phyloP scores from a whole-genome alignment of 2,329 filamentous ascomycete genomes.

The Aspergillus tamarii region DNA sequence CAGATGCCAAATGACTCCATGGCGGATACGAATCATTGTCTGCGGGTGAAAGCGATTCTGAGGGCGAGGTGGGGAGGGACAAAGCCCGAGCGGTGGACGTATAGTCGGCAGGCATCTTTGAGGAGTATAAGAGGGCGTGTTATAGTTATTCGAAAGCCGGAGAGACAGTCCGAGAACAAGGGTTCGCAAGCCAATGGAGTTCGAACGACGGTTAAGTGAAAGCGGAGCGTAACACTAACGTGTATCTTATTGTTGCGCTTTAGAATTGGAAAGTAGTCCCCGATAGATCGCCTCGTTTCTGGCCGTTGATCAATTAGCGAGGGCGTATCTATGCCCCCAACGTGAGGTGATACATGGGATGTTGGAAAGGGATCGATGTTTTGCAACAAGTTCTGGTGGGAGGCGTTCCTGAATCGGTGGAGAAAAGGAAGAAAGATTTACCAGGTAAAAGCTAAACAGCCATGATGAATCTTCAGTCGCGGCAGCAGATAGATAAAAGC shows the following conservation, averaged over 20 bases:
- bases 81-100: slow-evolving; percentile 57
- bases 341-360: slow-evolving; percentile 13
- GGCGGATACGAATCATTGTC: slow-evolving; percentile 48
- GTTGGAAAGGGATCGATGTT: slow-evolving; percentile 6
- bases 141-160: background rate
- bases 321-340: slow-evolving; percentile 9
- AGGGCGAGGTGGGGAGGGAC: slow-evolving; percentile 53
- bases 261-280: background rate
- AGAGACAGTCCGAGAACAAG: background rate
- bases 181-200: background rate
- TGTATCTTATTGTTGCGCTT: background rate
- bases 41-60: slow-evolving; percentile 50
- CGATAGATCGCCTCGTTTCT: background rate
- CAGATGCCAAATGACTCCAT: slow-evolving; percentile 54
- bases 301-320: slow-evolving; percentile 7
- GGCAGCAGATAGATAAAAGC: background rate
- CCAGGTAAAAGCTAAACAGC: background rate
- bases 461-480: background rate
- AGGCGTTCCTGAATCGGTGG: background rate
- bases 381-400: background rate
- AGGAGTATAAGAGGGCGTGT: background rate
- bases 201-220: background rate
- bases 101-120: slow-evolving; percentile 53
- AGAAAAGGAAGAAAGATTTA: background rate
- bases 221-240: background rate